Base-by-base conservation (phyloP, 805 yeast species). In the Candida vartiovaarae region DNA sequence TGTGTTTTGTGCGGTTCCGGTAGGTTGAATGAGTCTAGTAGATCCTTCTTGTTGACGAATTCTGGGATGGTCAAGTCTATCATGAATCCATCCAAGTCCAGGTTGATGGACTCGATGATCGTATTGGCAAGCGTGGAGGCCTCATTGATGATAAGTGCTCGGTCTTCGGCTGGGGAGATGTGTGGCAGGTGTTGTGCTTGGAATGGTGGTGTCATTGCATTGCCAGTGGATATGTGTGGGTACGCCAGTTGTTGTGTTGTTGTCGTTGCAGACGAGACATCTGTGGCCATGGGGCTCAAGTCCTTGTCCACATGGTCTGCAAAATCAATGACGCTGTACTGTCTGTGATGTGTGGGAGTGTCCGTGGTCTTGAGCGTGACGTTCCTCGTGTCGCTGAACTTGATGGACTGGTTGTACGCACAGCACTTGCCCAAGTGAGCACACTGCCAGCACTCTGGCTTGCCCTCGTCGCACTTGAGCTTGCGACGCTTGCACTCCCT, bases 401-500 rank as follows among this genome's bases (percentile, higher is more conserved):
- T 49, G 38, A 53, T 45, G 8, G 45, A 38, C 35, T 63, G 62
- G 34, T 60, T 63, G 45, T 71, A 71, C 3, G 55, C 49, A 48
- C 76, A 71, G 3, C 56, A 54, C 51, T 67, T 67, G 8, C 61
- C 60, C 11, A 67, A 43, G 30, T 61, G 61, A 1, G 60, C 44
- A 42, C 76, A 71, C 39, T 68, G 69, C 63, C 69, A 59, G 43
- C 76, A 71, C 11, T 48, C 50, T 1, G 57, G 58, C 36, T 54
- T 51, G 8, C 49, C 49, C 42, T 53, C 57, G 36, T 52, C 63
- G 36, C 59, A 59, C 47, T 55, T 71, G 43, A 67, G 55, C 46
- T 68, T 70, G 33, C 75, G 56, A 36, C 70, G 49, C 52, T 71
- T 71, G 54, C 76, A 72, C 48, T 69, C 72, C 34, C 54, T 52